Conservation (phyloP, 345 rosid species). For the Boechera stricta region DNA sequence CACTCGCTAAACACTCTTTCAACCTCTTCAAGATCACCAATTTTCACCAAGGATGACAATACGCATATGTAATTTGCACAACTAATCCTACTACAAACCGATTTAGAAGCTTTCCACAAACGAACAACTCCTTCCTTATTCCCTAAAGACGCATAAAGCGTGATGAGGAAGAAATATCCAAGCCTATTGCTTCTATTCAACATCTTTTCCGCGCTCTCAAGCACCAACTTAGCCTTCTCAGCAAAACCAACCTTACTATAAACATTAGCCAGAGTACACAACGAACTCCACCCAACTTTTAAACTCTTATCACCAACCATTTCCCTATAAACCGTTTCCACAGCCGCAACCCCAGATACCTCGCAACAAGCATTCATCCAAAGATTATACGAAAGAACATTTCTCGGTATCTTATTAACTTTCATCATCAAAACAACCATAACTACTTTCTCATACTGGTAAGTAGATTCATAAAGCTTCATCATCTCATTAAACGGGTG, state of each 20-base stretch:
- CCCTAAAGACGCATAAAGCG: constrained; percentile 50
- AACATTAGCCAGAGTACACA: constrained; percentile 57
- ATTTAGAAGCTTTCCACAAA: constrained; percentile 58
- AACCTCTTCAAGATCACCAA: constrained; percentile 51
- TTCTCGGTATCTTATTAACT: constrained; percentile 55
- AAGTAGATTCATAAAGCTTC: constrained; percentile 59
- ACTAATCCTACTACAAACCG: constrained; percentile 52
- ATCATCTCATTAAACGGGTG: constrained; percentile 69
- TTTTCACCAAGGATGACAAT: constrained; percentile 57
- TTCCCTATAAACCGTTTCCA: constrained; percentile 55
- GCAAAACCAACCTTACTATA: constrained; percentile 53
- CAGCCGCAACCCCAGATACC: constrained; percentile 39
- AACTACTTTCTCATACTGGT: constrained; percentile 54
- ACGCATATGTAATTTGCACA: constrained; percentile 62
- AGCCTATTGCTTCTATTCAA: constrained; percentile 50
- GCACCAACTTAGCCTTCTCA: constrained; percentile 53
- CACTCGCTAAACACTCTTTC: constrained; percentile 56
- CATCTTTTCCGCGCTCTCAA: constrained; percentile 55
- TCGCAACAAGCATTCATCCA: constrained; percentile 63
- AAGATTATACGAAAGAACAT: constrained; percentile 64
- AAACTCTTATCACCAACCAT: constrained; percentile 57
- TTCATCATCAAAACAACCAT: constrained; percentile 60
- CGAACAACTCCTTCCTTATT: constrained; percentile 55
- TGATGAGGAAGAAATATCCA: constrained; percentile 60
- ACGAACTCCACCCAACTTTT: constrained; percentile 65